Evolutionary conservation across 2,329 filamentous ascomycete species (phyloP).

Genomic region (Ilyonectria sp.): DNA sequence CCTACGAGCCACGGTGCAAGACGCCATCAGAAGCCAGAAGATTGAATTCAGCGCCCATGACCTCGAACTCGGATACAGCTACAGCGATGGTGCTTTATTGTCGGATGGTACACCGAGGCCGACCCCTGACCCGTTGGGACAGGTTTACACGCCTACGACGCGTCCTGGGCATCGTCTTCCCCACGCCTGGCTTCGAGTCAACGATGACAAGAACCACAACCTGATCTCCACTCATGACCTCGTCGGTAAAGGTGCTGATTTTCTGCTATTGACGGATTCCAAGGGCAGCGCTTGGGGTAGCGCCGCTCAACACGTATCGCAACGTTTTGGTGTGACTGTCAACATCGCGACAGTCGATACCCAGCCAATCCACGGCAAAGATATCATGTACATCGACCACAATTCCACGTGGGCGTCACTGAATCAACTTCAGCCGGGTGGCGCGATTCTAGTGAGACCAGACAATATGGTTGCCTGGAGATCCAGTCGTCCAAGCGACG

Average conservation of each 20-base stretch:
- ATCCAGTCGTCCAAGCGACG: background rate
- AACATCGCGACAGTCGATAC: background rate
- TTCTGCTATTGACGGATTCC: background rate
- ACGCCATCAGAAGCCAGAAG: background rate
- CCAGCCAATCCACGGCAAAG: background rate
- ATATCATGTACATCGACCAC: background rate
- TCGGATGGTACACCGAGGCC: background rate
- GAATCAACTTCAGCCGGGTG: background rate
- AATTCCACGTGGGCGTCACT: background rate
- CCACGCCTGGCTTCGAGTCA: background rate
- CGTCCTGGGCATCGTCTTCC: background rate
- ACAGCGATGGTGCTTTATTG: background rate
- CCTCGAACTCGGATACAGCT: background rate
- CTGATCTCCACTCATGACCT: background rate
- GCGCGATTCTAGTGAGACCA: background rate
- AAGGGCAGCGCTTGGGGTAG: background rate
- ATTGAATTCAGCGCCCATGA: background rate
- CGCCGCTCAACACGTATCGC: background rate
- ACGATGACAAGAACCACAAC: background rate
- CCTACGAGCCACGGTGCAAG: background rate
- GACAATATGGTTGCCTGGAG: background rate
- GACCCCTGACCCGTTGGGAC: background rate
- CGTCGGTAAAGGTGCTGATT: background rate
- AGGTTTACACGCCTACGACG: background rate
- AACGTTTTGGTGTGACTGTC: background rate